Base-by-base conservation (phyloP, 1,284 basidiomycete genomes). In the Leccinum subfulvum region DNA sequence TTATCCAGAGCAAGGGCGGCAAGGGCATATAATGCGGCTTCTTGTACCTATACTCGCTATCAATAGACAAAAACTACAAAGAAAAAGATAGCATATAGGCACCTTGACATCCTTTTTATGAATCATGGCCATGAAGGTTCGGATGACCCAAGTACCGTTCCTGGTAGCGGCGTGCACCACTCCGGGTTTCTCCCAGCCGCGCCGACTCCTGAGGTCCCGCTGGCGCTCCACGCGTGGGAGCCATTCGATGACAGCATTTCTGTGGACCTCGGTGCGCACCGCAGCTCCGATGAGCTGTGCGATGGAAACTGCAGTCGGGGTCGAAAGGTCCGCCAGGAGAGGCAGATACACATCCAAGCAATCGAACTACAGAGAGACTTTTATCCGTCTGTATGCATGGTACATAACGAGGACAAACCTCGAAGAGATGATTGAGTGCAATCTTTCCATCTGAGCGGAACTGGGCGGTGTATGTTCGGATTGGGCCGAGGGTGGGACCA, bases 1-100 rank as follows among this genome's bases (percentile, higher is more conserved):
- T 89, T 90, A 62, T 91, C 91, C 68, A 86, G 86, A 16, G 85
- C 80, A 10, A 95, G 74, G 0, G 89, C 81, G 2, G 87, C 88
- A n/a, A 95, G 76, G 0, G 90, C 89, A 23, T 79, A 81, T 5
- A 94, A 74, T 0, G 82, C 85, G 0, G 89, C 88, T 75, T 93
- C 91, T 69, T 92, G 86, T 2, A 86, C 72, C 84, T 93, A 57
- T 9, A 14, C 49, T 33, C 52, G 9, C 35, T n/a, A 39, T 23
- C 41, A 49, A 64, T 26, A 54, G 51, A 56, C 56, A 54, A 61
- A 23, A 4, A 23, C 41, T 10, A 49, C 7, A n/a, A 3, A 3
- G 3, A 4, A 14, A 54, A 49, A 54, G 21, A 39, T 33, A 64
- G 47, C 47, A 49, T 21, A 49, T 7, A 66, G 75, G 4, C 39